phyloP scores from a whole-genome alignment of 2,329 filamentous ascomycete genomes.

The Exophiala alcalophila region DNA sequence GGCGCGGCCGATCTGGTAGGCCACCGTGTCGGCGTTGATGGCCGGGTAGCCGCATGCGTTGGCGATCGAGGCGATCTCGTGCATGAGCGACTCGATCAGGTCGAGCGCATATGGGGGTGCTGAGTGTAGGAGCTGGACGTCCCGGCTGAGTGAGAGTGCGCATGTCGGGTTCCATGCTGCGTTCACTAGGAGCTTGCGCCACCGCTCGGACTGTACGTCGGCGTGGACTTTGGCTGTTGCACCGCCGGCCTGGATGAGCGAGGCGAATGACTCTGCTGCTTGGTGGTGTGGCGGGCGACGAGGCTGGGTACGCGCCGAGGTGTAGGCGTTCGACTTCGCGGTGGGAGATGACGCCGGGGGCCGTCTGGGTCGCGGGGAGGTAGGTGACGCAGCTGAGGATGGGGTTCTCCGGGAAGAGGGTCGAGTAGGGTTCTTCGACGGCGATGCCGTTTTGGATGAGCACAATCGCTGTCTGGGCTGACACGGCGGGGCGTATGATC shows the following conservation, averaged over 20 bases:
- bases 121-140: conserved; percentile 51
- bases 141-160: conserved; percentile 54
- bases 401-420: conserved; percentile 50
- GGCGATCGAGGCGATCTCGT: conserved; percentile 46
- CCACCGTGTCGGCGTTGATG: conserved; percentile 38
- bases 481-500: conserved; percentile 42
- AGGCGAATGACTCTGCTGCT: conserved; percentile 39
- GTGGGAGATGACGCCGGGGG: conserved; percentile 49
- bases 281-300: conserved; percentile 31
- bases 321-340: conserved; percentile 49
- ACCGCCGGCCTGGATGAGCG: conserved; percentile 44
- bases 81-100: conserved; percentile 42
- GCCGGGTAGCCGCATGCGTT: conserved; percentile 39
- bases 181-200: conserved; percentile 61
- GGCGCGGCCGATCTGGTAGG: conserved; percentile 40
- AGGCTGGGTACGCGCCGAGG: conserved; percentile 50
- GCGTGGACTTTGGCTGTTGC: conserved; percentile 50
- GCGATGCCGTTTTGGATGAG: conserved; percentile 62
- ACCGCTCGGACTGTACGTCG: conserved; percentile 57
- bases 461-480: conserved; percentile 50
- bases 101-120: conserved; percentile 35
- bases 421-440: conserved; percentile 56
- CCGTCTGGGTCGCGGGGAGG: conserved; percentile 51
- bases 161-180: conserved; percentile 61
- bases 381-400: conserved; percentile 58